Base-by-base conservation (phyloP, 2,329 filamentous ascomycete species). In the Calcarisporium arbuscula region DNA sequence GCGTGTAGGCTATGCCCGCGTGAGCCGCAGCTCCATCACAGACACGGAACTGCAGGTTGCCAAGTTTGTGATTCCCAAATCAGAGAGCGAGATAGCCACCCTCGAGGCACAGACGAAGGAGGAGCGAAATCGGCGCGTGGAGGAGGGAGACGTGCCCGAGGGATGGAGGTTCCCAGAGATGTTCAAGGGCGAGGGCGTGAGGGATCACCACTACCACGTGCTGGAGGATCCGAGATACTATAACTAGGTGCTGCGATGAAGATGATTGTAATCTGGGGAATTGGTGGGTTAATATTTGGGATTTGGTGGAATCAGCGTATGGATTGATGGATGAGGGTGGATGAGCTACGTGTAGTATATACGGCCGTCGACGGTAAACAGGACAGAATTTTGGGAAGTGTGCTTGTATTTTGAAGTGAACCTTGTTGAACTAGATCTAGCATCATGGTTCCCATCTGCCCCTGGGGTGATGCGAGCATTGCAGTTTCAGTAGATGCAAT, bases 1-100 rank as follows among this genome's bases (percentile, higher is more conserved):
- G 61, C 75, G 90, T 42, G 82, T 84, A 0, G 90, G 87, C 2
- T 98, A 98, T 57, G 92, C 92, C 5, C 72, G 92, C 35, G 82
- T 98, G 34, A 90, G 83, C 50, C 74, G 92, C 49, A 80, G 81
- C 48, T 94, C 86, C 2, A 96, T 98, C 48, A 98, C 92, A 10
- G 92, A 98, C 56, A 98, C 92, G 3, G 92, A 98, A 64, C 70
- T 98, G 36, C 92, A 98, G 70, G 85, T 94, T 20, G 92, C 86
- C 48, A 96, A 96, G 61, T 96, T 98, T 61, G 76, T 89, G 21
- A 76, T 98, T 28, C 89, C 87, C 3, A 45, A 51, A 35, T 71
- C 73, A 1, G 72, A 80, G 30, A 73, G 75, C 12, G 76, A 81
- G 38, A 67, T 69, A 34, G 56, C 47, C 16, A 49, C 53, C 33